Percentiles rank a stretch among this genome's conserved stretches.
Conservation (phyloP, 768 basidiomycete species). For the Leccinum incarnatum region DNA sequence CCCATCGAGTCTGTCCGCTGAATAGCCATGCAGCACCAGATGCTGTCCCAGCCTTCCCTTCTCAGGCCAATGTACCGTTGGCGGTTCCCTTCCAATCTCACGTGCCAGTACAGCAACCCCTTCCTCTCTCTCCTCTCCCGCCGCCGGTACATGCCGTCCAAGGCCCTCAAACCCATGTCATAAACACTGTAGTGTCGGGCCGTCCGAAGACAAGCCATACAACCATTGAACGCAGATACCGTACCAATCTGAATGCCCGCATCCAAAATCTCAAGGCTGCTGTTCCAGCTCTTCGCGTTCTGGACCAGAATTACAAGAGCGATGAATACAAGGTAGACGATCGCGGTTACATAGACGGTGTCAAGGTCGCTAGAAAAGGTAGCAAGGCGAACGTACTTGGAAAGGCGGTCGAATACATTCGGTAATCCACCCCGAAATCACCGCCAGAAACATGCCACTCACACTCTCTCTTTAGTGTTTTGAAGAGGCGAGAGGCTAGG, state of each 20-base stretch:
- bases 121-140: constrained; percentile 42
- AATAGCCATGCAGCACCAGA: constrained; percentile 25
- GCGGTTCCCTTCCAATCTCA: constrained; percentile 40
- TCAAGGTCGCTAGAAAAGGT: constrained; percentile 86
- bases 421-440: constrained; percentile 34
- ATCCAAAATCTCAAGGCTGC: constrained; percentile 78
- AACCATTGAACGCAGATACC: constrained; percentile 84
- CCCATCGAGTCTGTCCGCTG: not conserved
- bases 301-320: constrained; percentile 52
- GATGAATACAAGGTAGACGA: constrained; percentile 62
- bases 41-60: constrained; percentile 14
- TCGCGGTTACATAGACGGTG: constrained; percentile 87
- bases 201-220: constrained; percentile 80
- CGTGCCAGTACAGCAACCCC: constrained; percentile 6
- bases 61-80: constrained; percentile 12
- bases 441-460: not conserved
- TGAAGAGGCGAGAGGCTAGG: constrained; percentile 74
- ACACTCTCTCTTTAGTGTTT: constrained; percentile 45
- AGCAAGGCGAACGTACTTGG: constrained; percentile 89
- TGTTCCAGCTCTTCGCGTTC: constrained; percentile 78
- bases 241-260: constrained; percentile 84
- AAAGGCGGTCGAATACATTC: constrained; percentile 88
- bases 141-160: constrained; percentile 24
- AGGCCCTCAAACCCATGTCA: constrained; percentile 23
- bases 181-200: constrained; percentile 14